Evolutionary conservation across 371 early-diverging fungal genomes (phyloP).

Genomic region (Syncephalastrum sp.): DNA sequence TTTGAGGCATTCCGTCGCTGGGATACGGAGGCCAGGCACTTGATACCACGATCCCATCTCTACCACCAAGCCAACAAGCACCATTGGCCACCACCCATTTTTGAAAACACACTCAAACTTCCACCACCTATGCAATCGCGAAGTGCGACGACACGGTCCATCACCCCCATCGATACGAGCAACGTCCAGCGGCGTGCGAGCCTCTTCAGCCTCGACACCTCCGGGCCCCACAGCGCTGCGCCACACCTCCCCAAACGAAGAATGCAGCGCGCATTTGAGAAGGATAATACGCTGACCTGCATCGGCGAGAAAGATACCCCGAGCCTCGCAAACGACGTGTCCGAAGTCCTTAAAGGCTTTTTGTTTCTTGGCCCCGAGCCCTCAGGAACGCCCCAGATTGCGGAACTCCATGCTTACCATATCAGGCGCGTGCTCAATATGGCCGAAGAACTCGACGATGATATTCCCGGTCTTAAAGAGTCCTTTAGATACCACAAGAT

Average conservation of each 20-base stretch:
- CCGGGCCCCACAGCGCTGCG: constrained; percentile 7
- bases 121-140: constrained; percentile 26
- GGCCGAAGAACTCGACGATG: constrained; percentile 68
- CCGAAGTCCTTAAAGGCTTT: constrained; percentile 58
- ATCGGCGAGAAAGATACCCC: no score
- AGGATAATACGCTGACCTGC: not conserved
- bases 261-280: not conserved
- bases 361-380: constrained; percentile 65
- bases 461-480: constrained; percentile 47
- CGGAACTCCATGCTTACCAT: constrained; percentile 33
- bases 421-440: constrained; percentile 59
- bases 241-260: not conserved
- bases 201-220: constrained; percentile 43
- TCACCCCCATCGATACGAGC: constrained; percentile 5
- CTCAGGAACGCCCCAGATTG: constrained; percentile 37
- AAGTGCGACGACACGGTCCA: constrained; percentile 37
- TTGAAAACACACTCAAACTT: no score
- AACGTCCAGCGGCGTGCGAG: constrained; percentile 36
- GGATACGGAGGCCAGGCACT: not conserved
- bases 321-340: constrained; percentile 20
- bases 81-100: no score
- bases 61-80: not conserved
- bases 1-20: not conserved
- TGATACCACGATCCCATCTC: not conserved
- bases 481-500: constrained; percentile 50